Base-by-base conservation (phyloP, 148 eudicot genomes). In the Camellia japonica region DNA sequence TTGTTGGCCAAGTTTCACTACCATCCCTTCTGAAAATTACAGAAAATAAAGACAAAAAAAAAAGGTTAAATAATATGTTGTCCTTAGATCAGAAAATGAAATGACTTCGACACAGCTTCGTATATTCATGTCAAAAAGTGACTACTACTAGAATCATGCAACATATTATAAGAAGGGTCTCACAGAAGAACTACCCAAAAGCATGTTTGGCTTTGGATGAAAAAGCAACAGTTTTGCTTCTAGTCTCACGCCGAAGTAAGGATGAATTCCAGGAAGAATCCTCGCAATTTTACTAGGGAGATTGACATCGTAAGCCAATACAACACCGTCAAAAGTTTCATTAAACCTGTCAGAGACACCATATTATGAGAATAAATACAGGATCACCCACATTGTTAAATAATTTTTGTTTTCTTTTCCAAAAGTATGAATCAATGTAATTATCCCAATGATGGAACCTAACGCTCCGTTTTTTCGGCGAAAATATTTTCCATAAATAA, bases 141-240 rank as follows among this genome's bases (percentile, higher is more conserved):
- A 58, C 13, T 15, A 7, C 38, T 64, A 64, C 38, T n/a, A n/a
- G 68, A 6, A 64, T 58, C 49, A 74, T 54, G 18, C 12, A 3
- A 0, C 23, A 23, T 23, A 23, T 23, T 23, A 23, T 23, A 23
- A 23, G 23, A 23, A 23, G 23, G 23, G 23, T 46, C 0, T 23
- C 23, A 4, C 13, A 18, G 49, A 2, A 67, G 18, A 56, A 12
- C 30, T 90, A 92, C 98, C 98, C 84, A 93, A 64, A 77, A 86
- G 79, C 87, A 91, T 91, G 63, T 91, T 82, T 2, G 92, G 91
- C 86, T 87, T 95, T 19, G 98, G 97, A 87, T 84, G 54, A 56
- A 95, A 95, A 44, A 95, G 88, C 67, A 95, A n/a, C n/a, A 95
- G 83, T 60, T 82, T 85, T 55, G 92, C 91, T 83, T 71, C 83